Evolutionary conservation across 305 asterid genomes (phyloP).

Genomic region (Fraxinus sp.): DNA sequence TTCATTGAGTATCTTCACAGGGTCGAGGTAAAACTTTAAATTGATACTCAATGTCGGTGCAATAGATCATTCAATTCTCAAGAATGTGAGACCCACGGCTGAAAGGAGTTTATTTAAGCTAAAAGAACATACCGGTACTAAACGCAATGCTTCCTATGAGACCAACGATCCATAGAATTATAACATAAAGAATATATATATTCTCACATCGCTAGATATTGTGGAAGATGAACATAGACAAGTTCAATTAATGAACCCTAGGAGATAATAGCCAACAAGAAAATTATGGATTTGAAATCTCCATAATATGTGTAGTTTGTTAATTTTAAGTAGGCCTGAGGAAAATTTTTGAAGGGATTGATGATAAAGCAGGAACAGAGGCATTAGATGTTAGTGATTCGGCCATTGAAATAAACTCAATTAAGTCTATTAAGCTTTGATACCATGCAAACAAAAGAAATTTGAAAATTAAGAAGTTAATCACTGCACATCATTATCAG

Average conservation of each 20-base stretch:
- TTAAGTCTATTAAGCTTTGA: too few relatives aligned
- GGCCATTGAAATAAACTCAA: too few relatives aligned
- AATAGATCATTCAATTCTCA: neutral
- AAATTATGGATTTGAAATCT: neutral
- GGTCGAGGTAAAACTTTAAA: neutral
- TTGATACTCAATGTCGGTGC: neutral
- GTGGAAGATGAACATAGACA: neutral
- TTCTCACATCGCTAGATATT: neutral
- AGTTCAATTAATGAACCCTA: neutral
- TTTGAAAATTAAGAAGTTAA: neutral
- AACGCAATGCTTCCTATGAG: too few relatives aligned
- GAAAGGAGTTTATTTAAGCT: neutral
- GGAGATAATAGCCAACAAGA: neutral
- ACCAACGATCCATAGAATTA: too few relatives aligned
- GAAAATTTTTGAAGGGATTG: neutral
- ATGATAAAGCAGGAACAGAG: neutral
- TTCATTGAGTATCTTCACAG: neutral
- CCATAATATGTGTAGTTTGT: neutral
- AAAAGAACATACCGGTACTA: too few relatives aligned
- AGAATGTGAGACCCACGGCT: neutral
- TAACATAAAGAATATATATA: too few relatives aligned
- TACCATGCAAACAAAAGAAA: neutral
- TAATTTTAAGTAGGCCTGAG: neutral
- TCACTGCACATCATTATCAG: neutral
- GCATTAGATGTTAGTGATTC: neutral